A percentile compares a stretch with the other conserved stretches of the same genome.
Conservation (phyloP, 2,329 filamentous ascomycete genomes). For the Graphium sp. region DNA sequence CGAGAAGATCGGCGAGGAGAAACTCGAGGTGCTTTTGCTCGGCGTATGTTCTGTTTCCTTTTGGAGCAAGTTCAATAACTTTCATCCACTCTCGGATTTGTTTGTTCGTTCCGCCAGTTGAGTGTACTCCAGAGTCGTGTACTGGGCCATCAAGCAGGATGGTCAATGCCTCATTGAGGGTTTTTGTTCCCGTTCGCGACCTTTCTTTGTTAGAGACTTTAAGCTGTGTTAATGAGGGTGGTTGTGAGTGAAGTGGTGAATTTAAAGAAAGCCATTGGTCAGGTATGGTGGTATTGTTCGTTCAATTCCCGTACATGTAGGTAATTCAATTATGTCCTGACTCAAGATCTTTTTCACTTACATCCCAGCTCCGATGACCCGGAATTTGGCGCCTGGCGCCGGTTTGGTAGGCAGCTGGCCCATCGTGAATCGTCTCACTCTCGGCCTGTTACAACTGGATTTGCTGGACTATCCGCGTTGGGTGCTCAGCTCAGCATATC, state of each 20-base stretch:
- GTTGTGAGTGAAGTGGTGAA: too few species aligned
- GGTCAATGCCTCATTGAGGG: slow-evolving; percentile 17
- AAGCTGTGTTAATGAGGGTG: too few species aligned
- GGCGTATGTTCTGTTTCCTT: slow-evolving; percentile 10
- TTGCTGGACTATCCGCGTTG: too few species aligned
- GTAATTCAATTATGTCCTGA: background rate
- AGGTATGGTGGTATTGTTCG: background rate
- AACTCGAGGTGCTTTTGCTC: slow-evolving; percentile 16
- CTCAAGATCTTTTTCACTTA: slow-evolving; percentile 6
- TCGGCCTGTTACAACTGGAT: too few species aligned
- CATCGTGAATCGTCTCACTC: too few species aligned
- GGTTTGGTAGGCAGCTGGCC: slow-evolving; percentile 14
- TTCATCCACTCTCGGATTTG: slow-evolving; percentile 9
- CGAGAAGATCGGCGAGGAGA: slow-evolving; percentile 15
- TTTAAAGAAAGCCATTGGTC: too few species aligned
- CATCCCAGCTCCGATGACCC: slow-evolving; percentile 18
- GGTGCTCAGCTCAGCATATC: too few species aligned
- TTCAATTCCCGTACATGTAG: background rate
- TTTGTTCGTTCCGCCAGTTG: slow-evolving; percentile 5
- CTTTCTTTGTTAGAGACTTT: too few species aligned
- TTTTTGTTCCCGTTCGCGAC: slow-evolving; percentile 19
- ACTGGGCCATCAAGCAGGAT: slow-evolving; percentile 17
- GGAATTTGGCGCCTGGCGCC: slow-evolving; percentile 15
- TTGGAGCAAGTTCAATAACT: slow-evolving; percentile 15
- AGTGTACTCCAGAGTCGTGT: slow-evolving; percentile 17